These are phyloP conservation scores for Chlorella sp. DNA, from an alignment of 139 green algal species.

Conservation along the genomic window DNA sequence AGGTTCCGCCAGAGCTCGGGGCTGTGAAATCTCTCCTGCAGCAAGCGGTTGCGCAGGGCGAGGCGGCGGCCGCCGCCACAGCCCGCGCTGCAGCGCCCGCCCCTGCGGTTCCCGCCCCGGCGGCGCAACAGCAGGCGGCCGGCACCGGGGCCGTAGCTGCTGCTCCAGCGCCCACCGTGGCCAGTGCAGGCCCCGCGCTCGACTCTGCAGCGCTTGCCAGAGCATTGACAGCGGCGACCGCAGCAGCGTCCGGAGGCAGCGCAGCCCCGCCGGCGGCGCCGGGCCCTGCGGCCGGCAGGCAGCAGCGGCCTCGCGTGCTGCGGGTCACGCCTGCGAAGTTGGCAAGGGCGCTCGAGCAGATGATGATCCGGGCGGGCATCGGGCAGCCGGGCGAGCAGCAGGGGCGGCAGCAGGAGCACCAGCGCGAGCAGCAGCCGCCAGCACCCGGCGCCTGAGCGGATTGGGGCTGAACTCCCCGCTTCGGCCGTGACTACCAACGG, in stretches of 20 bases:
- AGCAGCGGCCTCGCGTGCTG: background rate
- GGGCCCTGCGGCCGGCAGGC: background rate
- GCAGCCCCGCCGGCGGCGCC: background rate
- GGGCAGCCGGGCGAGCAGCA: background rate
- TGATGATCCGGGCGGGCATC: background rate
- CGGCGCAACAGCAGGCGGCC: no score
- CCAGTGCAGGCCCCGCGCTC: background rate
- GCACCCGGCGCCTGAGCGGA: no score
- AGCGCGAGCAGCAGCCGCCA: background rate
- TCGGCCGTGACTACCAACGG: no score
- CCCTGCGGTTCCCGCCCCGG: background rate
- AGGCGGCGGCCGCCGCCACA: background rate
- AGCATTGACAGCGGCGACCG: background rate
- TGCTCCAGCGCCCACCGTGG: background rate
- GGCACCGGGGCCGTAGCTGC: background rate
- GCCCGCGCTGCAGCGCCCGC: background rate
- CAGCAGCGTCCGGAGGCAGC: background rate
- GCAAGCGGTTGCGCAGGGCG: slow-evolving; percentile 20
- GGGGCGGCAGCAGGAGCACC: background rate
- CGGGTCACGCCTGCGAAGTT: background rate
- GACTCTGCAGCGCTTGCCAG: background rate
- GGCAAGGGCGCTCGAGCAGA: background rate
- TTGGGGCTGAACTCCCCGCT: no score
- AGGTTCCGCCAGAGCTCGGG: slow-evolving; percentile 14
- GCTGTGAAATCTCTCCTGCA: slow-evolving; percentile 6